Base-by-base conservation (phyloP, 2,329 filamentous ascomycete species). In the Ophiostoma pallidulum region DNA sequence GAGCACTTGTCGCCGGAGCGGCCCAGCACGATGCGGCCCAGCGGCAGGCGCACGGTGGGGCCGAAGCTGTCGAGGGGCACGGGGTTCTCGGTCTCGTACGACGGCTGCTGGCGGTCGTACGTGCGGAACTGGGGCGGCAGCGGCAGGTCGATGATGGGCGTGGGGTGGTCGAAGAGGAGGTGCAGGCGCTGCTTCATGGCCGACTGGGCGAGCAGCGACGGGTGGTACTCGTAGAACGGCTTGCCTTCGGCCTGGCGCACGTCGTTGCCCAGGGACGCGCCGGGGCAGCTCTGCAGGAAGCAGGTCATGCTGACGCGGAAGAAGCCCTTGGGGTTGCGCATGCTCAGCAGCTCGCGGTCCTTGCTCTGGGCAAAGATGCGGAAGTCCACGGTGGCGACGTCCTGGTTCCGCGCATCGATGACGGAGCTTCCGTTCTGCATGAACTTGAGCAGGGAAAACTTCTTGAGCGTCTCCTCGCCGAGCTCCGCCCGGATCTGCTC, bases 311-410 rank as follows among this genome's bases (percentile, higher is more conserved):
- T 51, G 51, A 51, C 51, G 9, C 58, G 54, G 50, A 53, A 53
- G 52, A 60, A 57, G 16, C 56, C 54, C 28, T 49, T 31, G 28
- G 50, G 48, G 24, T 51, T 48, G 49, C 52, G 43, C 48, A 52
- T 50, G 18, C 19, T 47, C 4, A 57, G 42, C 22, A 56, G 57
- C 14, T 55, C 60, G 4, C 60, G 60, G 29, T 61, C 57, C 48
- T 53, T 59, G n/a, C 68, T 68, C 54, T 76, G 65, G 0, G 60
- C 60, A 51, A 63, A 62, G 48, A 61, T 56, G 29, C 64, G 58
- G 47, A 66, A 56, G 53, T 66, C 62, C 22, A 66, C 61, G 1
- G 63, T 66, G 14, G 63, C 59, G 8, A 57, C 56, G 40, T 62
- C 61, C 47, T 64, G 61, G 50, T 59, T 61, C 43, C 45, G 51